These are phyloP conservation scores for Escallonia rubra DNA, from an alignment of 129 eudicot genomes.

Conservation along the genomic window DNA sequence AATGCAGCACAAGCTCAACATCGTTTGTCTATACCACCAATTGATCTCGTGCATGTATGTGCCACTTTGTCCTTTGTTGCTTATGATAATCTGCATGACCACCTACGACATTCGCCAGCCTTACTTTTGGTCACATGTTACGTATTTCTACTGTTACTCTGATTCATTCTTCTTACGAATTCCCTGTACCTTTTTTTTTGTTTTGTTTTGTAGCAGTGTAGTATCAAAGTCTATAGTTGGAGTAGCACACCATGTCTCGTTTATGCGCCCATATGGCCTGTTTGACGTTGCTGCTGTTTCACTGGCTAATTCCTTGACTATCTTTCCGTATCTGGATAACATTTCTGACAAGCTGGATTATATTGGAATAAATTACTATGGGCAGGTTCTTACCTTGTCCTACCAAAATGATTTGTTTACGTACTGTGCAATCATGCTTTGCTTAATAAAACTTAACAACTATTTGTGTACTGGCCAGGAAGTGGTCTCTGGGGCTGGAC, in stretches of 20 bases:
- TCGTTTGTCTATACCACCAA: no score
- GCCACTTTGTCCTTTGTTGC: no score
- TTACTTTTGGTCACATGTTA: no score
- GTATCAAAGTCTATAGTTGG: conserved; percentile 59
- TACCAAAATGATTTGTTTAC: not conserved
- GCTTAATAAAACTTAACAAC: not conserved
- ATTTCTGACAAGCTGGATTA: conserved; percentile 77
- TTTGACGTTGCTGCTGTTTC: conserved; percentile 84
- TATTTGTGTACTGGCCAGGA: conserved; percentile 47
- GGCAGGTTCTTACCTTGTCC: conserved; percentile 47
- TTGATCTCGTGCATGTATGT: no score
- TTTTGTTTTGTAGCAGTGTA: conserved; percentile 31
- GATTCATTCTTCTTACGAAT: not conserved
- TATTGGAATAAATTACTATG: conserved; percentile 90
- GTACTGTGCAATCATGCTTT: not conserved
- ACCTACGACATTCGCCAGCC: no score
- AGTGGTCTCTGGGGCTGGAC: conserved; percentile 67
- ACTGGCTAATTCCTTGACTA: conserved; percentile 69
- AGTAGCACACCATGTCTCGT: conserved; percentile 91
- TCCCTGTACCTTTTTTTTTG: not conserved
- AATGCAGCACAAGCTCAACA: no score
- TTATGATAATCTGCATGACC: no score
- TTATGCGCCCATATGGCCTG: conserved; percentile 95
- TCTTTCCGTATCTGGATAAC: conserved; percentile 73
- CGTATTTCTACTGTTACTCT: not conserved